Evolutionary conservation across 306 rosid genomes (phyloP), one percentile per base, ranked within the genome.

Genomic region (Cucurbita maxima): DNA sequence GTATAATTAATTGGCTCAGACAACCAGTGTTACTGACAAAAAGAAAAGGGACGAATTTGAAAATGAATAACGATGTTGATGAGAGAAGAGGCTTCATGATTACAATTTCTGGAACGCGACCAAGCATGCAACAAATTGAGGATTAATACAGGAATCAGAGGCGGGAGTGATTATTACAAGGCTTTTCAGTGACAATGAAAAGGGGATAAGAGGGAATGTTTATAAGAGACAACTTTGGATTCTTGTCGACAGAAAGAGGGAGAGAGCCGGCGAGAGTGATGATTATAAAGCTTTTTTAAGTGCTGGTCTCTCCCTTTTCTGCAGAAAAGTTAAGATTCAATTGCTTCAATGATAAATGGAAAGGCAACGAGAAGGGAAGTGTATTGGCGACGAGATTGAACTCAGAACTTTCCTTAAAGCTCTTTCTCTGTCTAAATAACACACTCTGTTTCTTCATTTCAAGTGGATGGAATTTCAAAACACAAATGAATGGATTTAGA

Each of bases 1-100:
- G 36, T 11, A 64, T 41, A 43, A 19, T 41, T n/a, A 63, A 41
- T 40, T 63, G 34, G 16, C 10, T 63, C 36, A 5, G 71, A n/a
- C 30, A 63, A 63, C 51, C 71, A 41, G 41, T 41, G 50, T 41
- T 18, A 43, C 11, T 47, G 8, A 67, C 38, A 20, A 47, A 67
- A 44, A 22, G 38, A 67, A 67, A 20, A 67, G 8, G 18, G 55
- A 6, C 13, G 55, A 45, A 67, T 45, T 45, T 45, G 55, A 45
- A 67, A 67, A 67, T 22, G 55, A 67, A 67, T 55, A 38, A 45
- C 7, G 22, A 20, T 44, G 54, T 66, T 66, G 18, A 43, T 20
- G 72, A 66, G 18, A 66, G 40, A 67, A 52, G 40, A 45, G 72
- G 38, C 72, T 67, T 67, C 19, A 44, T 67, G 55, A 67, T 67